Conservation (phyloP, 2,329 filamentous ascomycete species). For the Aspergillus sp. region DNA sequence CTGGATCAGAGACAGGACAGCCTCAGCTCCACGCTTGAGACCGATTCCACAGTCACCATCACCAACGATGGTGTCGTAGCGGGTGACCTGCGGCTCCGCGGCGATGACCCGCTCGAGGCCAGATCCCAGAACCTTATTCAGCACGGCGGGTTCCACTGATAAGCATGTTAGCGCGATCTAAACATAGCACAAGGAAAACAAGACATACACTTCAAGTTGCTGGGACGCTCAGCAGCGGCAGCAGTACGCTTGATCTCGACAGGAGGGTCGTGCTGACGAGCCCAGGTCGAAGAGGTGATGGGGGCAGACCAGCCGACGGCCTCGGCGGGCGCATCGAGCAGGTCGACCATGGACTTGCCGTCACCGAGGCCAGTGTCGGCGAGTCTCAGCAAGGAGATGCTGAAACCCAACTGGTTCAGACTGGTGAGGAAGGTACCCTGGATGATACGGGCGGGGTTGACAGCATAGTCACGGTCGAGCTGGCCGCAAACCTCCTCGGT, state of each 20-base stretch:
- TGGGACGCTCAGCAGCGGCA: constrained; percentile 44
- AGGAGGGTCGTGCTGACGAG: constrained; percentile 40
- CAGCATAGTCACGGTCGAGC: constrained; percentile 53
- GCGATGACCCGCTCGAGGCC: constrained; percentile 57
- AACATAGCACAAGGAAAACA: constrained; percentile 13
- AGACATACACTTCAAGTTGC: constrained; percentile 47
- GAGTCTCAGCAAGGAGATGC: constrained; percentile 61
- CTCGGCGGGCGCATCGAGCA: constrained; percentile 64
- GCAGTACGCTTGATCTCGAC: constrained; percentile 38
- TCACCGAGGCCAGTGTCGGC: constrained; percentile 53
- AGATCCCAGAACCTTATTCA: constrained; percentile 50
- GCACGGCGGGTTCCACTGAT: constrained; percentile 45
- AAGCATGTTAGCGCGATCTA: no score
- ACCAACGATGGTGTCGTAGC: constrained; percentile 74
- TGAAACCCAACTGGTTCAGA: constrained; percentile 67
- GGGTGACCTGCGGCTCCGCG: constrained; percentile 62
- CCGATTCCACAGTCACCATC: constrained; percentile 89
- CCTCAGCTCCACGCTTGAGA: constrained; percentile 79
- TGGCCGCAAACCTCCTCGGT: constrained; percentile 62
- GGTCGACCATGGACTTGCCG: constrained; percentile 55
- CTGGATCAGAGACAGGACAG: constrained; percentile 42
- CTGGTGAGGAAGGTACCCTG: constrained; percentile 69
- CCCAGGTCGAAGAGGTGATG: constrained; percentile 56
- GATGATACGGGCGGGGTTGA: constrained; percentile 58
- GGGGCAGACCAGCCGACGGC: constrained; percentile 64